Conservation (phyloP, 2,329 filamentous ascomycete genomes). For the Xylariaceae sp. region DNA sequence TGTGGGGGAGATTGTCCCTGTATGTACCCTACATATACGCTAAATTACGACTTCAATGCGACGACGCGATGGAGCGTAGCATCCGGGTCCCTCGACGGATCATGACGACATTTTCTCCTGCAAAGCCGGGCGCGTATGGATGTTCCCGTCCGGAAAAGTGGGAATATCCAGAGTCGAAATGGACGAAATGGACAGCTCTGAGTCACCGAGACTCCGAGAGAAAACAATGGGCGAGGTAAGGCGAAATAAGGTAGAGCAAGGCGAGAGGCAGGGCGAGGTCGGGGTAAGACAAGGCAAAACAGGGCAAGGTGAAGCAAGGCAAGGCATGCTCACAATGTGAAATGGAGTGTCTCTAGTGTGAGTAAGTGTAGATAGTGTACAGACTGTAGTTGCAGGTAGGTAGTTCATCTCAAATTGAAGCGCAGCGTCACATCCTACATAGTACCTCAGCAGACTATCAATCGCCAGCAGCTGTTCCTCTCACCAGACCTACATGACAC, state of each 20-base stretch:
- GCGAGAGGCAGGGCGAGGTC: neutral
- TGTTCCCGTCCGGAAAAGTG: conserved; percentile 5
- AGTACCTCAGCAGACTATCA: too few relatives aligned
- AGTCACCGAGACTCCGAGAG: neutral
- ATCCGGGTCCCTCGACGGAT: conserved; percentile 9
- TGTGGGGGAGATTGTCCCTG: neutral
- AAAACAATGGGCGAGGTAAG: neutral
- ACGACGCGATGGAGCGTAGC: conserved; percentile 9
- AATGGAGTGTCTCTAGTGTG: neutral
- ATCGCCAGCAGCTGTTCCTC: too few relatives aligned
- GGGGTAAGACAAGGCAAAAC: neutral
- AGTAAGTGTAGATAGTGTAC: too few relatives aligned
- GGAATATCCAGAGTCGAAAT: neutral
- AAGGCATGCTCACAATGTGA: neutral
- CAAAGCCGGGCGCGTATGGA: conserved; percentile 9
- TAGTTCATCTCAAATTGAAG: neutral
- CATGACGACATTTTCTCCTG: conserved; percentile 10
- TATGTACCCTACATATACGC: neutral
- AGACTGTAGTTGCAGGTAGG: too few relatives aligned
- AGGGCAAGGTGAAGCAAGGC: neutral
- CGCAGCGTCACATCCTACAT: neutral
- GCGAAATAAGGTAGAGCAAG: neutral
- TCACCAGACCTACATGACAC: too few relatives aligned
- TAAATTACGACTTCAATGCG: neutral
- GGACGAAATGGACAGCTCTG: too few relatives aligned